Conservation (phyloP, 2,329 filamentous ascomycete genomes). For the Fusarium azukiicola region DNA sequence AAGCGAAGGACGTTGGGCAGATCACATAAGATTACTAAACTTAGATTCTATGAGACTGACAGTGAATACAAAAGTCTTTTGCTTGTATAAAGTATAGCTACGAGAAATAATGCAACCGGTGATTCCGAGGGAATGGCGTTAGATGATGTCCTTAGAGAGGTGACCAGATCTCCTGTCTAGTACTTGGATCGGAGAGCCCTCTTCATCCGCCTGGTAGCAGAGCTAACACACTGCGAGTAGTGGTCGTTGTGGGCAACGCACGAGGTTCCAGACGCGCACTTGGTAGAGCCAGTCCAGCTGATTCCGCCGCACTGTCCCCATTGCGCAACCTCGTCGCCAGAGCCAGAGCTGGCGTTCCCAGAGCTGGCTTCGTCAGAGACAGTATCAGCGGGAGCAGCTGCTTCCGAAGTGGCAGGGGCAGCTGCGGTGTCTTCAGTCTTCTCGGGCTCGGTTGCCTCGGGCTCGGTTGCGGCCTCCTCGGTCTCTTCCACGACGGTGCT, state of each 20-base stretch:
- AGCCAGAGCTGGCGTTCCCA: background rate
- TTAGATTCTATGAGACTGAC: no score
- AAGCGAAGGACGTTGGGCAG: no score
- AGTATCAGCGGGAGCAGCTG: background rate
- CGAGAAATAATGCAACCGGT: background rate
- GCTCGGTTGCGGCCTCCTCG: no score
- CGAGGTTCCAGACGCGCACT: conserved; percentile 50
- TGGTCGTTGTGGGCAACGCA: conserved; percentile 54
- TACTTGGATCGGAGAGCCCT: conserved; percentile 18
- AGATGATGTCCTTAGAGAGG: background rate
- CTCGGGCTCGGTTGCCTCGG: background rate
- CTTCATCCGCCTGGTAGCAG: conserved; percentile 26
- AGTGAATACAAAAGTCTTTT: background rate
- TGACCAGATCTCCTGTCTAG: conserved; percentile 20
- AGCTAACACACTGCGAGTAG: conserved; percentile 55
- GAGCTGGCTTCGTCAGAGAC: background rate
- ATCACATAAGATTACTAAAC: no score
- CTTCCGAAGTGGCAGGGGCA: background rate
- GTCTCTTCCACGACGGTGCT: background rate
- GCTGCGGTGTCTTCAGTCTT: background rate
- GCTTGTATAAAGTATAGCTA: background rate
- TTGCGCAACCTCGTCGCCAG: conserved; percentile 28
- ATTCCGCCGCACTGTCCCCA: conserved; percentile 54
- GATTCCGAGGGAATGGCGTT: background rate
- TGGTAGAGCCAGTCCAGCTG: conserved; percentile 51